Base-by-base conservation (phyloP, 1,284 basidiomycete species). In the Entoloma clypeatum region DNA sequence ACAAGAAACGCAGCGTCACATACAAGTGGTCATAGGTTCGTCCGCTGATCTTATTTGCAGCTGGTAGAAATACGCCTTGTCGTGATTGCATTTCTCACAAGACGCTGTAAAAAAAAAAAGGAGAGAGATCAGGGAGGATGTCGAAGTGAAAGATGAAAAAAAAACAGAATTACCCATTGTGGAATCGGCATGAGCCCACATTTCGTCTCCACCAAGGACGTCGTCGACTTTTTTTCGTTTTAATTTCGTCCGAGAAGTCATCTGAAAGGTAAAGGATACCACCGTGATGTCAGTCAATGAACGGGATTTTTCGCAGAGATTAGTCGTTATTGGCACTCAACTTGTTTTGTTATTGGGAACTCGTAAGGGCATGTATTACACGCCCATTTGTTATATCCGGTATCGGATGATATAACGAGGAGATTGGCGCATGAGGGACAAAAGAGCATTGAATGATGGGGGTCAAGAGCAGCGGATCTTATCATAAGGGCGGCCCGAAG, bases 1-100 rank as follows among this genome's bases (percentile, higher is more conserved):
- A 27, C 9, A 11, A 44, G 54, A 9, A 36, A 45, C 42, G 31
- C 36, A 14, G 26, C 33, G 33, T 35, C 28, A 79, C 89, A 67
- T 73, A 89, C 93, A 96, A 1, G 89, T 96, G 6, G 93, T 96
- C 88, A 93, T 94, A 5, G 93, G 93, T 59, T 96, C 93, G 62
- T 96, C 93, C 0, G 95, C 95, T 54, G 91, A 94, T 24, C 95
- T 72, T 52, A 98, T 99, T 63, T 99, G 95, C 13, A 98, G 69
- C 67, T 97, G 93, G 63, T 94, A 92, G 65, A 90, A 99, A 66
- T 95, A 98, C 5, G 95, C 92, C 43, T 84, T 72, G 27, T 79
- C 77, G 56, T 88, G 75, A 57, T 96, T 93, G 64, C 95, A 99
- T 59, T 93, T 94, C 10, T 86, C 85, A 62, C 94, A 99, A 13